Conservation (phyloP, 805 yeast species). For the Millerozyma acaciae region DNA sequence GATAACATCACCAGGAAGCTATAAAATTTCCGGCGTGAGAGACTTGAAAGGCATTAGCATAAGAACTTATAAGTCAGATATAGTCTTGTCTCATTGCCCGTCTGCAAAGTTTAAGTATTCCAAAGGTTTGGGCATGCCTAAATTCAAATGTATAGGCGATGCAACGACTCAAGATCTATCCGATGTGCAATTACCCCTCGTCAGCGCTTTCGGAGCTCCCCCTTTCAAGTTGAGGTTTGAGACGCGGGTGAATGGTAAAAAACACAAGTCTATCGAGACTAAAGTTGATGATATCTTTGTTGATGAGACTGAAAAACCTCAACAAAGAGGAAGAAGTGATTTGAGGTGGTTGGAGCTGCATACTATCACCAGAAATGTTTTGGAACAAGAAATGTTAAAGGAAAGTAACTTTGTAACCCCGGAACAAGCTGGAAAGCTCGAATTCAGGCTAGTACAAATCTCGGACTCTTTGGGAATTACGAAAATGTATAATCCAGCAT, state of each 20-base stretch:
- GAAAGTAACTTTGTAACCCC: constrained; percentile 20
- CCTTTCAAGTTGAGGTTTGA: constrained; percentile 44
- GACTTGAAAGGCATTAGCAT: constrained; percentile 63
- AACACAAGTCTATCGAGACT: constrained; percentile 18
- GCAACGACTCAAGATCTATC: constrained; percentile 47
- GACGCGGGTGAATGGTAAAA: constrained; percentile 23
- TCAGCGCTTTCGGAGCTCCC: constrained; percentile 69
- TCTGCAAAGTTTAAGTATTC: constrained; percentile 51
- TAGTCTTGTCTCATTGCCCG: constrained; percentile 77
- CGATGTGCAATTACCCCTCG: constrained; percentile 34
- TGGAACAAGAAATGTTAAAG: constrained; percentile 34
- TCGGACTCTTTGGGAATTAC: constrained; percentile 31
- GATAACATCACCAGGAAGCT: constrained; percentile 67
- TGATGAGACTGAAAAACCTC: constrained; percentile 7
- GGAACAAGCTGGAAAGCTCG: constrained; percentile 19
- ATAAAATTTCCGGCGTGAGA: constrained; percentile 60
- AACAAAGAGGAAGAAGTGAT: constrained; percentile 32
- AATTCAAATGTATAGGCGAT: constrained; percentile 47
- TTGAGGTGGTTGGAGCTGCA: constrained; percentile 18
- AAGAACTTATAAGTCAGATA: constrained; percentile 55
- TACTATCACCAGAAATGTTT: constrained; percentile 24
- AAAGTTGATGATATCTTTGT: constrained; percentile 12
- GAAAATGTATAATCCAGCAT: constrained; percentile 33
- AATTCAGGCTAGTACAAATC: constrained; percentile 32
- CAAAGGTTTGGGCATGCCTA: no score